phyloP scores from a whole-genome alignment of 495 filamentous ascomycete species.

The Penicillium waksmanii region DNA sequence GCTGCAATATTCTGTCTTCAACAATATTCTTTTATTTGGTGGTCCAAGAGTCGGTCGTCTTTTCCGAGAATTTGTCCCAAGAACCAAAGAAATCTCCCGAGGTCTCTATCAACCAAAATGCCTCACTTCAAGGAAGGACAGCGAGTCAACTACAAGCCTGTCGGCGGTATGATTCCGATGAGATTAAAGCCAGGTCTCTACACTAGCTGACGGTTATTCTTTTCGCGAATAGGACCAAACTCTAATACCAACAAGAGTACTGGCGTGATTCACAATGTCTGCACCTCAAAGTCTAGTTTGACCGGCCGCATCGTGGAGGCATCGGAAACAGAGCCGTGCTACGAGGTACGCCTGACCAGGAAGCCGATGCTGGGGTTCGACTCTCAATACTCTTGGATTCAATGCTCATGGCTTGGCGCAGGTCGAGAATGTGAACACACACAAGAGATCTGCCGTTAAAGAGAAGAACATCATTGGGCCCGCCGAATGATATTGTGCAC shows the following conservation, averaged over 20 bases:
- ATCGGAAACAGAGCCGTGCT: conserved; percentile 31
- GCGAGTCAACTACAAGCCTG: conserved; percentile 39
- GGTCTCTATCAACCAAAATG: conserved; percentile 24
- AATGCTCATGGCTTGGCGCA: conserved; percentile 14
- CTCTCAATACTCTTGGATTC: conserved; percentile 5
- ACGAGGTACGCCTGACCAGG: conserved; percentile 26
- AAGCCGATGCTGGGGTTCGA: neutral
- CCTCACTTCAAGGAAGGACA: conserved; percentile 32
- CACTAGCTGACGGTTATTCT: neutral
- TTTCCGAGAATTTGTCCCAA: neutral
- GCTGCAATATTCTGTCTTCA: no score
- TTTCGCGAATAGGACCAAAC: conserved; percentile 24
- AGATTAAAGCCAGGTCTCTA: neutral
- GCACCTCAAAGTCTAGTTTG: conserved; percentile 22
- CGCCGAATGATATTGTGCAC: conserved; percentile 10
- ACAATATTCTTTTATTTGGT: no score
- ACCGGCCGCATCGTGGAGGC: conserved; percentile 32
- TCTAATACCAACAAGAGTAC: conserved; percentile 35
- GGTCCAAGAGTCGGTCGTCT: no score
- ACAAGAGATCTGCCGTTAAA: conserved; percentile 39
- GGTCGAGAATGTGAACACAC: conserved; percentile 41
- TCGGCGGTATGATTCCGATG: conserved; percentile 32
- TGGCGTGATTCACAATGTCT: conserved; percentile 32
- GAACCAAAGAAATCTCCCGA: neutral
- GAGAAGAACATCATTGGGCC: conserved; percentile 41